These are phyloP conservation scores for Mrakiaceae sp. DNA, from an alignment of 1,284 basidiomycete genomes.

Conservation along the genomic window DNA sequence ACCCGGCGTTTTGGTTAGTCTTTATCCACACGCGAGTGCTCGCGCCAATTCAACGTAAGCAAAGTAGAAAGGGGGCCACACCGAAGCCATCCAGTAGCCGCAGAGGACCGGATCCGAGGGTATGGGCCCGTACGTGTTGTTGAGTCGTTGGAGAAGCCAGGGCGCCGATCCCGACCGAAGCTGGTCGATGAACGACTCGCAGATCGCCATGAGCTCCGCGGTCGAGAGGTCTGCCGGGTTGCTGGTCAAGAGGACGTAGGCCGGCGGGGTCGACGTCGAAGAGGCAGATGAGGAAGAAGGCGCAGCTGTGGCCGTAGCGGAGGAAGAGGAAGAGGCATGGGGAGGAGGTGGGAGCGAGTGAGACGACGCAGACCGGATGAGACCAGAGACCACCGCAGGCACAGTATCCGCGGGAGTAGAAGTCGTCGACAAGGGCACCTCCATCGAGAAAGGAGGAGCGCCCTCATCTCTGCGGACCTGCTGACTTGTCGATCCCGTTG, in stretches of 20 bases:
- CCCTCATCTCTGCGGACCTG: no score
- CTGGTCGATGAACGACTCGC: conserved; percentile 66
- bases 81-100: conserved; percentile 80
- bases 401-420: no score
- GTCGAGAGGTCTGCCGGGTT: conserved; percentile 41
- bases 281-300: neutral
- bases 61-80: conserved; percentile 19
- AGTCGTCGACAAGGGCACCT: no score
- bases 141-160: conserved; percentile 78
- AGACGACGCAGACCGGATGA: neutral
- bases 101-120: conserved; percentile 51
- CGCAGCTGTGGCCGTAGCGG: neutral
- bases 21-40: no score
- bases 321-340: conserved; percentile 5
- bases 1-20: no score
- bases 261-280: neutral
- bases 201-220: conserved; percentile 59
- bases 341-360: neutral
- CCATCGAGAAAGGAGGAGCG: no score
- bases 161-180: conserved; percentile 72
- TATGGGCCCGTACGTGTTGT: conserved; percentile 61
- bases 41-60: no score
- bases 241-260: conserved; percentile 17
- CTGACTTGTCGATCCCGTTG: no score
- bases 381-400: neutral